A percentile compares a stretch with the other conserved stretches of the same genome.
phyloP scores from a whole-genome alignment of 2,329 filamentous ascomycete species.

The Colletotrichum caudatum region DNA sequence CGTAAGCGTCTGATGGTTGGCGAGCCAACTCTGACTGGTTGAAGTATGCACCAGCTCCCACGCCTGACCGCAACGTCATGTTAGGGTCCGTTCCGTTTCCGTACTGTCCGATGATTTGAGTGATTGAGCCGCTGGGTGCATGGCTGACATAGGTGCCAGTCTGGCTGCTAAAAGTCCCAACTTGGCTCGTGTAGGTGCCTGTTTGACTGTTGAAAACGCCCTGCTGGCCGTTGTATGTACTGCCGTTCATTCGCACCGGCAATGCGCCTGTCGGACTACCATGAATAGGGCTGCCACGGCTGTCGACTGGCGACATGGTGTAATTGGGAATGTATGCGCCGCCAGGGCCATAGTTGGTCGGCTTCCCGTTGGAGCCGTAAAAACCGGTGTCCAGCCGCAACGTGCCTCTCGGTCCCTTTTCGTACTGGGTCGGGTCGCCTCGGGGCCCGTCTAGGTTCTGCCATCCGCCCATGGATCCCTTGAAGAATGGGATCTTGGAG shows the following conservation, averaged over 20 bases:
- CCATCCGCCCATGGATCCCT: constrained; percentile 52
- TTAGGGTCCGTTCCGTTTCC: constrained; percentile 43
- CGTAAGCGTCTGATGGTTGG: constrained; percentile 53
- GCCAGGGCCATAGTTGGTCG: constrained; percentile 16
- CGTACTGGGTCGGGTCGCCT: constrained; percentile 42
- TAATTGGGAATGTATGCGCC: constrained; percentile 26
- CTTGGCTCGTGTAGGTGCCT: constrained; percentile 27
- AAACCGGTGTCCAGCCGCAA: constrained; percentile 45
- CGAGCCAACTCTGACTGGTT: constrained; percentile 55
- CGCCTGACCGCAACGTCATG: constrained; percentile 51
- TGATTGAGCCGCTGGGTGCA: constrained; percentile 35
- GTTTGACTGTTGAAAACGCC: constrained; percentile 22
- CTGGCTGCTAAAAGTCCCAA: constrained; percentile 27
- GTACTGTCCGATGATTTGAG: constrained; percentile 33
- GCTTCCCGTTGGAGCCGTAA: constrained; percentile 42
- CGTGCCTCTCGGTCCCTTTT: constrained; percentile 45
- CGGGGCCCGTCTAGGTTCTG: constrained; percentile 47
- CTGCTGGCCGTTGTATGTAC: constrained; percentile 30
- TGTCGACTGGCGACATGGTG: constrained; percentile 35
- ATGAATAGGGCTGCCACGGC: constrained; percentile 32
- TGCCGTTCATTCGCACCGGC: constrained; percentile 29
- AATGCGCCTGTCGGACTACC: constrained; percentile 35
- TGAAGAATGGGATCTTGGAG: constrained; percentile 53
- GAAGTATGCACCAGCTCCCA: constrained; percentile 53
- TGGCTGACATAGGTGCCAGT: constrained; percentile 43